These are phyloP conservation scores for Aspergillus funiculosus DNA, from an alignment of 495 filamentous ascomycete genomes.

Conservation along the genomic window DNA sequence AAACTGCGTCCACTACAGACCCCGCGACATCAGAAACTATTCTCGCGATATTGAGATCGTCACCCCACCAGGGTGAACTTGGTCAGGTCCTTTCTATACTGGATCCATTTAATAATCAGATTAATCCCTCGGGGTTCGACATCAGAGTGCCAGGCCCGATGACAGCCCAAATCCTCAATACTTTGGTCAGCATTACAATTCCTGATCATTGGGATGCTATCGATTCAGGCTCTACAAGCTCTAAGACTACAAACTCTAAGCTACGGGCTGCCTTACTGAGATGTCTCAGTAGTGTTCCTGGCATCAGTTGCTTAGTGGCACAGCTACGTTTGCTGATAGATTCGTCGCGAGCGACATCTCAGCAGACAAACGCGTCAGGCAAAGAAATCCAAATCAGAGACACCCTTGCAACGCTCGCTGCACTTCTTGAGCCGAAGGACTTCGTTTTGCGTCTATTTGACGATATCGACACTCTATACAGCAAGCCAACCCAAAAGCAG, in stretches of 20 bases:
- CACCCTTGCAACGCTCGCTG: slow-evolving; percentile 43
- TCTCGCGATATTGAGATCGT: slow-evolving; percentile 55
- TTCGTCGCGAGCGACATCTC: slow-evolving; percentile 22
- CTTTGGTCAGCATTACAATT: slow-evolving; percentile 61
- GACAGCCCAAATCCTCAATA: slow-evolving; percentile 63
- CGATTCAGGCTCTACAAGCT: slow-evolving; percentile 35
- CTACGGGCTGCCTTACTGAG: slow-evolving; percentile 46
- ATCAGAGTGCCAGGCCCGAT: slow-evolving; percentile 58
- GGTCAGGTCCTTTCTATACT: slow-evolving; percentile 50
- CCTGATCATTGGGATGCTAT: slow-evolving; percentile 72
- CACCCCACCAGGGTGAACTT: slow-evolving; percentile 58
- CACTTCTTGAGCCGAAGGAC: slow-evolving; percentile 50
- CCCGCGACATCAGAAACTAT: slow-evolving; percentile 50
- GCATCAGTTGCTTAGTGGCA: slow-evolving; percentile 61
- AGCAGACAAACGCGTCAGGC: slow-evolving; percentile 27
- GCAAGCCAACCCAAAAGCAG: slow-evolving; percentile 33
- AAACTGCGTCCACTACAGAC: slow-evolving; percentile 17
- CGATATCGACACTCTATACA: slow-evolving; percentile 32
- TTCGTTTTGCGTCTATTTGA: slow-evolving; percentile 52
- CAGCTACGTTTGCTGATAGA: slow-evolving; percentile 52
- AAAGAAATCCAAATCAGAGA: slow-evolving; percentile 28
- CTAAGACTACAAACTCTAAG: slow-evolving; percentile 28
- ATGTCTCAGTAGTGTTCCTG: slow-evolving; percentile 67
- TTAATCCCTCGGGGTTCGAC: slow-evolving; percentile 41
- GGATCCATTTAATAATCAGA: slow-evolving; percentile 31